phyloP scores from a whole-genome alignment of 768 basidiomycete species.

The Leccinum boreale region DNA sequence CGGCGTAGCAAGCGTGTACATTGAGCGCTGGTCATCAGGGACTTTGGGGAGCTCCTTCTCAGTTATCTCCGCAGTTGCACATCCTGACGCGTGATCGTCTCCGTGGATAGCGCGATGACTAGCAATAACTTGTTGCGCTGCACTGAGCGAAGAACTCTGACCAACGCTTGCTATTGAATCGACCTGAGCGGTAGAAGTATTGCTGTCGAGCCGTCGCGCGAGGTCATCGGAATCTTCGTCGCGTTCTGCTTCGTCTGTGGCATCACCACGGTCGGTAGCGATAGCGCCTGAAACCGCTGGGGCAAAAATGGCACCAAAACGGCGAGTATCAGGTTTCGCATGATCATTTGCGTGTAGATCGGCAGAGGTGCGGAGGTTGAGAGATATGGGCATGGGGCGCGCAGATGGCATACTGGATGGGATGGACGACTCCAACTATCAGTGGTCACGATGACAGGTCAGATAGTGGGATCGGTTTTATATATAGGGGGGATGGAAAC shows the following conservation, averaged over 20 bases:
- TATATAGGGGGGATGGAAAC: constrained; percentile 12
- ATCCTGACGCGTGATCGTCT: background rate
- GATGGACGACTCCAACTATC: background rate
- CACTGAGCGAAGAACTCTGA: constrained; percentile 11
- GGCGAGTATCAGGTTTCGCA: constrained; percentile 22
- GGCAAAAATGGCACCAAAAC: constrained; percentile 25
- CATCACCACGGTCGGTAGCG: constrained; percentile 6
- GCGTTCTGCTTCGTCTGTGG: constrained; percentile 16
- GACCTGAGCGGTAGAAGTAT: background rate
- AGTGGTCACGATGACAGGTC: background rate
- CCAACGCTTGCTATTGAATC: constrained; percentile 1
- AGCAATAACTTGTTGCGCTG: constrained; percentile 21
- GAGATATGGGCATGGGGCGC: constrained; percentile 1
- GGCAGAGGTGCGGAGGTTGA: constrained; percentile 2
- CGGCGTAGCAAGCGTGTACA: constrained; percentile 21
- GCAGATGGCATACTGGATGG: constrained; percentile 9
- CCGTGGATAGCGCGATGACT: constrained; percentile 16
- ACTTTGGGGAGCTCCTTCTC: constrained; percentile 17
- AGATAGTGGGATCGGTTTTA: constrained; percentile 9
- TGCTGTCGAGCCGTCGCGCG: constrained; percentile 4
- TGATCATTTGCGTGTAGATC: background rate
- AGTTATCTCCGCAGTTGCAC: constrained; percentile 1
- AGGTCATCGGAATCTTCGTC: constrained; percentile 2
- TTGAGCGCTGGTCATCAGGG: constrained; percentile 26
- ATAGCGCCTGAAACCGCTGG: constrained; percentile 3